These are phyloP conservation scores for Trichoderma virens DNA, from an alignment of 495 filamentous ascomycete genomes.

Conservation along the genomic window DNA sequence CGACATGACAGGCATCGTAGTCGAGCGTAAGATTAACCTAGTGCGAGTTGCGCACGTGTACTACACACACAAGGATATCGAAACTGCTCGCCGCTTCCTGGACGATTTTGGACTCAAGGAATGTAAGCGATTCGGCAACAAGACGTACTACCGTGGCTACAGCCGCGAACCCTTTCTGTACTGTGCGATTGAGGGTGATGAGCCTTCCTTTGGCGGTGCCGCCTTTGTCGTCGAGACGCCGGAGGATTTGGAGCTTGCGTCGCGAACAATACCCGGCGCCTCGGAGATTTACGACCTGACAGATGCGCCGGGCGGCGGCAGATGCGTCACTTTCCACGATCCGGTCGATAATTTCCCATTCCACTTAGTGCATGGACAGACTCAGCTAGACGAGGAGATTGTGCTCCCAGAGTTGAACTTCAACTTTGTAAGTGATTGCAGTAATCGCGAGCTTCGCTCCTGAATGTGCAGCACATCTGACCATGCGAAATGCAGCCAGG, in stretches of 20 bases:
- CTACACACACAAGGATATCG: constrained; percentile 47
- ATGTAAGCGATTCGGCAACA: constrained; percentile 33
- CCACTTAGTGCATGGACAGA: constrained; percentile 51
- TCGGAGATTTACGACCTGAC: constrained; percentile 42
- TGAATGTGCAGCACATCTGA: constrained; percentile 10
- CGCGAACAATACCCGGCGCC: constrained; percentile 35
- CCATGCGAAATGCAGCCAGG: constrained; percentile 22
- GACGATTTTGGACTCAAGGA: constrained; percentile 52
- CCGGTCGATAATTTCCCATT: constrained; percentile 52
- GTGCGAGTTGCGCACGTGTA: constrained; percentile 49
- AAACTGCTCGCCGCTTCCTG: constrained; percentile 40
- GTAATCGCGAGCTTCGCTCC: background rate
- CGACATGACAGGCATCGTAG: too few relatives aligned
- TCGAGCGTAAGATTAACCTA: constrained; percentile 44
- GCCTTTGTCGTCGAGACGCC: constrained; percentile 49
- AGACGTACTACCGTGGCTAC: constrained; percentile 53
- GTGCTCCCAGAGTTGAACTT: constrained; percentile 38
- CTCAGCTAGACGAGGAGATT: constrained; percentile 25
- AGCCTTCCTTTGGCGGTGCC: constrained; percentile 45
- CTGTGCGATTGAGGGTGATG: constrained; percentile 38
- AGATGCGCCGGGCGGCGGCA: constrained; percentile 51
- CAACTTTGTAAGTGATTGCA: constrained; percentile 28
- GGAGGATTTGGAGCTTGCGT: constrained; percentile 44
- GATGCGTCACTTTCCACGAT: constrained; percentile 49
- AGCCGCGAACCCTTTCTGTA: constrained; percentile 53